Conservation (phyloP, 805 yeast genomes). For the Candida railenensis region DNA sequence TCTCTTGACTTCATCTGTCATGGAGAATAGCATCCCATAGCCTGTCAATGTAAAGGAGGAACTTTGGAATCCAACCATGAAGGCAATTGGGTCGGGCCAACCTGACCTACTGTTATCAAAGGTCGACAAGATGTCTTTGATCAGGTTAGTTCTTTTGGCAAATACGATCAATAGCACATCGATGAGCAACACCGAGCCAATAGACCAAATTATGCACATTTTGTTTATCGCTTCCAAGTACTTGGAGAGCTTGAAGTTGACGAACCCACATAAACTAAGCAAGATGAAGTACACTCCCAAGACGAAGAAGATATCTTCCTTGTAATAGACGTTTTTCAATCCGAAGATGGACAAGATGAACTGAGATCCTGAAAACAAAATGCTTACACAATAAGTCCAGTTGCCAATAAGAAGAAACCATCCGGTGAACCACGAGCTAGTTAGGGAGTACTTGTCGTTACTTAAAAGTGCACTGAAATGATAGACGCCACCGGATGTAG, state of each 20-base stretch:
- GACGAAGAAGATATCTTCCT: slow-evolving; percentile 55
- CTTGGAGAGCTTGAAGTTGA: slow-evolving; percentile 60
- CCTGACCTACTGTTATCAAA: slow-evolving; percentile 76
- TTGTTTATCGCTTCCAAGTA: slow-evolving; percentile 63
- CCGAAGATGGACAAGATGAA: slow-evolving; percentile 68
- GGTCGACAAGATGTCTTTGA: slow-evolving; percentile 57
- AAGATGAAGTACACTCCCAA: slow-evolving; percentile 56
- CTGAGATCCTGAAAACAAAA: slow-evolving; percentile 75
- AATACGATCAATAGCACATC: slow-evolving; percentile 61
- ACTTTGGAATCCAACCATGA: slow-evolving; percentile 74
- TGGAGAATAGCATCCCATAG: slow-evolving; percentile 76
- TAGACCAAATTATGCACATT: slow-evolving; percentile 73
- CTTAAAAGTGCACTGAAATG: slow-evolving; percentile 75
- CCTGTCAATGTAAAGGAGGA: slow-evolving; percentile 80
- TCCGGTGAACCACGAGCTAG: slow-evolving; percentile 75
- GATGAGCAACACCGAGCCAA: slow-evolving; percentile 66
- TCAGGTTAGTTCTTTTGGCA: slow-evolving; percentile 57
- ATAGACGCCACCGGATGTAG: slow-evolving; percentile 74
- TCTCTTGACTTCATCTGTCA: slow-evolving; percentile 76
- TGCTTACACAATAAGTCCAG: slow-evolving; percentile 74
- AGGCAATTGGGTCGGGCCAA: slow-evolving; percentile 70
- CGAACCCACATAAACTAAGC: slow-evolving; percentile 57
- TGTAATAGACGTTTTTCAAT: slow-evolving; percentile 55
- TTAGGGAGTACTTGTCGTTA: slow-evolving; percentile 51
- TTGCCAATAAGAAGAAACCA: slow-evolving; percentile 74